These are phyloP conservation scores for Microthlaspi erraticum DNA, from an alignment of 345 rosid genomes.

Conservation along the genomic window DNA sequence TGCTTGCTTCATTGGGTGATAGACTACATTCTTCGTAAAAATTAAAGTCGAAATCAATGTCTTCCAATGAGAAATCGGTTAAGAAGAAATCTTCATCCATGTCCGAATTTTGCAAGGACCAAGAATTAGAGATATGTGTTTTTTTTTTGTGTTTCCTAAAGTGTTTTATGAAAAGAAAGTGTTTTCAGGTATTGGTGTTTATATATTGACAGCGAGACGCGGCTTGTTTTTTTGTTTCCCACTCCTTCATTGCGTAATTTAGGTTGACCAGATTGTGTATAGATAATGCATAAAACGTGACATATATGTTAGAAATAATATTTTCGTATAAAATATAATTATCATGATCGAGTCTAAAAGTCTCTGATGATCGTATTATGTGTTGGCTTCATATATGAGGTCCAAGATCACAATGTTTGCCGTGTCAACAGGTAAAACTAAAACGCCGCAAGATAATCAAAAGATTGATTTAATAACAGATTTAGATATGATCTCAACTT, in stretches of 20 bases:
- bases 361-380: slow-evolving; percentile 8
- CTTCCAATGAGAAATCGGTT: slow-evolving; percentile 37
- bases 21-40: background rate
- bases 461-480: background rate
- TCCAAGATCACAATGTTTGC: slow-evolving; percentile 25
- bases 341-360: slow-evolving; percentile 1
- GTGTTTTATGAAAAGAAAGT: slow-evolving; percentile 20
- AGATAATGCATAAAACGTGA: slow-evolving; percentile 41
- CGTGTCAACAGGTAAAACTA: slow-evolving; percentile 24
- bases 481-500: slow-evolving; percentile 4
- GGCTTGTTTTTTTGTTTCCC: slow-evolving; percentile 1
- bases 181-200: slow-evolving; percentile 25
- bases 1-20: slow-evolving; percentile 1
- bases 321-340: background rate
- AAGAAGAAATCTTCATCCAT: slow-evolving; percentile 42
- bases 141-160: slow-evolving; percentile 24
- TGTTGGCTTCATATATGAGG: slow-evolving; percentile 30
- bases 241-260: background rate
- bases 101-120: background rate
- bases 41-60: slow-evolving; percentile 42
- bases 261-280: slow-evolving; percentile 28
- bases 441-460: background rate
- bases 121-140: slow-evolving; percentile 1
- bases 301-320: background rate
- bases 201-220: slow-evolving; percentile 38